Evolutionary conservation across 2,329 filamentous ascomycete genomes (phyloP), one percentile per base, ranked within the genome.

Genomic region (Diaporthe eres): DNA sequence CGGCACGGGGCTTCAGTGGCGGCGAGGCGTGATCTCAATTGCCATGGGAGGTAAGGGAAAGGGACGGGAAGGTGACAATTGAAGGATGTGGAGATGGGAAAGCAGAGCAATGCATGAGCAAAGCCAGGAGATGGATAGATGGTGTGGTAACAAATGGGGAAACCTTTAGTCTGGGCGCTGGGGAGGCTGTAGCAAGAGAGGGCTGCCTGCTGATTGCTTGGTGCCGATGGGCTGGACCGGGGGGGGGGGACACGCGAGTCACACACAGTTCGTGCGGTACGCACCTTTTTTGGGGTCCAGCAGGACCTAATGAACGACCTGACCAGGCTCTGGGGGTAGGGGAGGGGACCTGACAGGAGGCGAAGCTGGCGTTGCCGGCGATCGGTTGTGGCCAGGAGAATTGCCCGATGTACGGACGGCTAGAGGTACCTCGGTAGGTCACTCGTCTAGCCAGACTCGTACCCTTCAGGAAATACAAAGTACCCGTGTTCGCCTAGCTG

Each of bases 61-160:
- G 44, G 44, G 4, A 63, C 44, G 37, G 44, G 58, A 63, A 42
- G 37, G 57, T 22, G 57, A 72, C 57, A 63, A 53, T 72, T 72
- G 71, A 72, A 51, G n/a, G 42, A 31, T 72, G 71, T 72, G 71
- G 71, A 63, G 71, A 63, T 72, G 71, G 71, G 58, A 61, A 61
- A 55, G 22, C 34, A 68, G 47, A 68, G 15, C 65, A 22, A 68
- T n/a, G 65, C 31, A 39, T 25, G 65, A 53, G 34, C 44, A 49
- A 42, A 63, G 31, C 57, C 44, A 72, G 71, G 71, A 61, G 57
- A 61, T 53, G 57, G 31, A 49, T 63, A 49, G 71, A 25, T 63
- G 44, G 70, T 39, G 60, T 63, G 57, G 57, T 61, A 72, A 53
- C 70, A 63, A 53, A 68, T 68, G 65, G 70, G 28, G 55, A 39